Evolutionary conservation across 2,329 filamentous ascomycete genomes (phyloP).

Genomic region (Scedosporium dehoogii): DNA sequence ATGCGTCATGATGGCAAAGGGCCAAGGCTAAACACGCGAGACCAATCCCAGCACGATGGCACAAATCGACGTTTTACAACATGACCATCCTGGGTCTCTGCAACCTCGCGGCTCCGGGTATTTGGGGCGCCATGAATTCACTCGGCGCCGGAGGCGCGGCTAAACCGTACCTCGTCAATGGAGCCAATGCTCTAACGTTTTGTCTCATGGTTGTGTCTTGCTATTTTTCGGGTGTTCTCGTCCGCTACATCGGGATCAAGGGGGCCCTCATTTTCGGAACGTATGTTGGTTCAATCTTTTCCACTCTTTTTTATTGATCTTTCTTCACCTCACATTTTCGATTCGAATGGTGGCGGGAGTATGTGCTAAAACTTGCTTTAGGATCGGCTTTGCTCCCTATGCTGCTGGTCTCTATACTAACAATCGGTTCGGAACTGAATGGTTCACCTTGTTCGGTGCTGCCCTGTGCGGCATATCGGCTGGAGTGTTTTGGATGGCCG

Average conservation of each 20-base stretch:
- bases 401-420: slow-evolving; percentile 64
- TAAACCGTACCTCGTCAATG: slow-evolving; percentile 53
- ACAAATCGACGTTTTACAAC: slow-evolving; percentile 64
- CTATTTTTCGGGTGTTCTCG: slow-evolving; percentile 52
- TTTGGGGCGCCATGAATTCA: slow-evolving; percentile 66
- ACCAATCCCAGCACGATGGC: slow-evolving; percentile 32
- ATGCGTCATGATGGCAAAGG: not conserved
- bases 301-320: not conserved
- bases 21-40: not conserved
- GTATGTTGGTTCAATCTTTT: not conserved
- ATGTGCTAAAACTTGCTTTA: slow-evolving; percentile 11
- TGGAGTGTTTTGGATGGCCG: slow-evolving; percentile 67
- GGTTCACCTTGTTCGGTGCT: slow-evolving; percentile 59
- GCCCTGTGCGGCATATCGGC: slow-evolving; percentile 61
- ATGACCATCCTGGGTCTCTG: slow-evolving; percentile 61
- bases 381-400: slow-evolving; percentile 59
- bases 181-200: slow-evolving; percentile 62
- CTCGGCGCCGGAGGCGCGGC: slow-evolving; percentile 60
- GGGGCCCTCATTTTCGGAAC: slow-evolving; percentile 56
- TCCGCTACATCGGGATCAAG: slow-evolving; percentile 61
- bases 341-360: not conserved
- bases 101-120: slow-evolving; percentile 60
- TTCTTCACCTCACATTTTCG: not conserved
- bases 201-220: slow-evolving; percentile 65
- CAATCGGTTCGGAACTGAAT: slow-evolving; percentile 58